Conservation (phyloP, 208 protist species). For the Leishmania guyanensis region DNA sequence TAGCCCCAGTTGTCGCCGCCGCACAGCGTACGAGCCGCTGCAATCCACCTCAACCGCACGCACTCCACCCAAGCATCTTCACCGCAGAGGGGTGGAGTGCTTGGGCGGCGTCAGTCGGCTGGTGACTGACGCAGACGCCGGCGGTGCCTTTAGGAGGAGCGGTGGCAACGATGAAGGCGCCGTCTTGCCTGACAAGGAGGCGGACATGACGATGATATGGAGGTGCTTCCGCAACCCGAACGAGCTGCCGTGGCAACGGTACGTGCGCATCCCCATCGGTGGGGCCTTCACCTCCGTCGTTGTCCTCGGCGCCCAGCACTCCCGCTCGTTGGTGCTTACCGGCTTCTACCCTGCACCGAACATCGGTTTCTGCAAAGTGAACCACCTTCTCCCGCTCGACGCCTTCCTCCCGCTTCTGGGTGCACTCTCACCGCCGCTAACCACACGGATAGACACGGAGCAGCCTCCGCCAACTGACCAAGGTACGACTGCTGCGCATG, state of each 20-base stretch:
- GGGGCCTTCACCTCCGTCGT: conserved; percentile 51
- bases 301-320: conserved; percentile 28
- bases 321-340: conserved; percentile 43
- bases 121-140: neutral
- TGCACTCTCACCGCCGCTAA: conserved; percentile 11
- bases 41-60: neutral
- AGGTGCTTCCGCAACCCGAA: conserved; percentile 36
- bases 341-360: conserved; percentile 49
- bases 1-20: neutral
- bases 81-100: neutral
- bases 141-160: neutral
- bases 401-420: conserved; percentile 21
- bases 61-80: neutral
- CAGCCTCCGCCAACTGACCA: neutral
- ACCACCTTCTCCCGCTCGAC: conserved; percentile 32
- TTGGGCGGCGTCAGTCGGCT: neutral
- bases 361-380: conserved; percentile 55
- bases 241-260: conserved; percentile 42
- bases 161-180: neutral
- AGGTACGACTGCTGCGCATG: neutral
- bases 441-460: neutral
- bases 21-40: neutral
- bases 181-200: neutral
- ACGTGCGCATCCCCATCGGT: conserved; percentile 50
- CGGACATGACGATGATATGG: neutral